Evolutionary conservation across 2,329 filamentous ascomycete genomes (phyloP).

Genomic region (Colletotrichum graminicola): DNA sequence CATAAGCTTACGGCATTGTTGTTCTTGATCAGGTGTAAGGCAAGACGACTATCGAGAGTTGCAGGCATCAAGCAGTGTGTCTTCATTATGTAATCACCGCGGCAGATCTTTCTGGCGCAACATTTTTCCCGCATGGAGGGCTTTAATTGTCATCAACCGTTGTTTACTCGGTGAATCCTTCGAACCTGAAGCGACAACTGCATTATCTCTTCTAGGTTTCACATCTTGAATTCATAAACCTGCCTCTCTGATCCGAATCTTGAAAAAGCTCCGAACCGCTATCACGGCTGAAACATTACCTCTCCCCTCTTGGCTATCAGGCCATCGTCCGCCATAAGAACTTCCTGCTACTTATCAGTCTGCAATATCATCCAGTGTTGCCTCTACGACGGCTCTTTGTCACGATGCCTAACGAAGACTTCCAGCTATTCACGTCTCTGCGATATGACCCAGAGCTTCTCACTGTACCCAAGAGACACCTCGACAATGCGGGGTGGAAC

Average conservation of each 20-base stretch:
- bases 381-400: not conserved
- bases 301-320: not conserved
- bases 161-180: not conserved
- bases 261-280: not conserved
- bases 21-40: not conserved
- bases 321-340: too few relatives aligned
- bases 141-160: not conserved
- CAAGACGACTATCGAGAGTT: not conserved
- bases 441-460: slow-evolving; percentile 75
- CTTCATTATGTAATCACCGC: slow-evolving; percentile 2
- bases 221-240: not conserved
- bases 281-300: not conserved
- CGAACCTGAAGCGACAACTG: not conserved
- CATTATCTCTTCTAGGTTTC: not conserved
- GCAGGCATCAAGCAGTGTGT: not conserved
- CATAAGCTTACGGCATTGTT: too few relatives aligned
- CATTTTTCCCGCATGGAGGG: not conserved
- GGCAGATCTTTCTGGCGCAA: slow-evolving; percentile 11
- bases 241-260: too few relatives aligned
- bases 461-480: slow-evolving; percentile 53
- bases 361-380: not conserved
- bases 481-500: slow-evolving; percentile 65
- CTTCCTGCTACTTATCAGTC: not conserved
- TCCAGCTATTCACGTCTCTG: slow-evolving; percentile 77
- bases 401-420: slow-evolving; percentile 57